Base-by-base conservation (phyloP, 257 asterid species). In the Anisodus tanguticus region DNA sequence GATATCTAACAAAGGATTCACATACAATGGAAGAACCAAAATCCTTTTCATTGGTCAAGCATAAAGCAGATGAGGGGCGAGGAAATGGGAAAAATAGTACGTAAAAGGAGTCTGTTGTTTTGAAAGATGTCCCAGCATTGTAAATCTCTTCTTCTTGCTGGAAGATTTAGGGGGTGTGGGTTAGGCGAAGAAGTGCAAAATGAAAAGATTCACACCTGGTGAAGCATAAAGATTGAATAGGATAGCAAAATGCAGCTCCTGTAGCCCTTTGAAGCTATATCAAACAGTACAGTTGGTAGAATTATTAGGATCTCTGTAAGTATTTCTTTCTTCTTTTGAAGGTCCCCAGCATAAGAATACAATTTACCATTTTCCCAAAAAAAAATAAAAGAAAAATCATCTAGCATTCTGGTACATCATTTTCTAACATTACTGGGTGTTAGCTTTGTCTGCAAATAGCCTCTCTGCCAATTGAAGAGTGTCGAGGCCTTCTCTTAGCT, bases 391-490 rank as follows among this genome's bases (percentile, higher is more conserved):
- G n/a, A n/a, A n/a, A n/a, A n/a, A n/a, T 77, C 31, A 2, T 74
- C 81, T 74, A 74, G 62, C 58, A 74, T 74, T 74, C 81, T 74
- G 62, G 45, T 47, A 72, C 10, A n/a, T 17, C 19, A 70, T 41
- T 41, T 43, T 71, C 53, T 43, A n/a, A 45, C 79, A 53, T 26
- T 26, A 53, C 45, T 51, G 64, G 64, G 49, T 77, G 26, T 53
- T 13, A 53, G 64, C 13, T 35, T 77, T 53, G 82, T 31, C 49
- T 53, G 82, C 49, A 16, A 53, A 7, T 77, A 26, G 53, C 9
- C 49, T 76, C 49, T 76, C 47, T 53, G 49, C 16, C 45, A 51
- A 13, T 26, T 77, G 64, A 53, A 53, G 82, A 53, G 49, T 26
- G 84, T 47, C 26, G 53, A 8, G 60, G 79, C 63, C 55, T 10